A percentile compares a stretch with the other conserved stretches of the same genome.
Evolutionary conservation across 257 asterid species (phyloP).

Genomic region (Lycium barbarum): DNA sequence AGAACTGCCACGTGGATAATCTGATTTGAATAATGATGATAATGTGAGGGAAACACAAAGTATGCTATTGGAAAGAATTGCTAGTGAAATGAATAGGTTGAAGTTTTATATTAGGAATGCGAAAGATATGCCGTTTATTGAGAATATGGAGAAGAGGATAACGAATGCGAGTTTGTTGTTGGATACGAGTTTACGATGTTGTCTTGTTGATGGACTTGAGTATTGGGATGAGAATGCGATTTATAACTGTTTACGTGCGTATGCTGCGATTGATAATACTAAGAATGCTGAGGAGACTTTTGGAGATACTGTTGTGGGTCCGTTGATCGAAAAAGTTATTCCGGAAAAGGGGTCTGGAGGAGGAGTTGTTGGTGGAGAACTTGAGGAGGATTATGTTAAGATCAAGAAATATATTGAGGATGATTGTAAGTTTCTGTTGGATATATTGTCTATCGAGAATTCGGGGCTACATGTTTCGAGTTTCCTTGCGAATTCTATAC

Average conservation of each 20-base stretch:
- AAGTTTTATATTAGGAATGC: slow-evolving; percentile 87
- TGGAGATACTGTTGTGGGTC: slow-evolving; percentile 72
- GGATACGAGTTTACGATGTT: slow-evolving; percentile 85
- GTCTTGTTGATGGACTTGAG: slow-evolving; percentile 90
- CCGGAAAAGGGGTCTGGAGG: slow-evolving; percentile 48
- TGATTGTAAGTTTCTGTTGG: slow-evolving; percentile 87
- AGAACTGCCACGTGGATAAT: slow-evolving; percentile 83
- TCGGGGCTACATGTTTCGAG: slow-evolving; percentile 97
- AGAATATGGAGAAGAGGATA: slow-evolving; percentile 95
- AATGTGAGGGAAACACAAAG: slow-evolving; percentile 87
- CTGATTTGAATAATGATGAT: slow-evolving; percentile 39
- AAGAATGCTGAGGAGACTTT: slow-evolving; percentile 87
- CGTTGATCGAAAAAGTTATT: slow-evolving; percentile 67
- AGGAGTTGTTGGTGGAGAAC: slow-evolving; percentile 56
- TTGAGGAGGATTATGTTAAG: slow-evolving; percentile 75
- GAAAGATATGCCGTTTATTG: slow-evolving; percentile 90
- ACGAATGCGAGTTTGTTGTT: slow-evolving; percentile 77
- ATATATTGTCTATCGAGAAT: slow-evolving; percentile 86
- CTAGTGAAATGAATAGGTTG: slow-evolving; percentile 95
- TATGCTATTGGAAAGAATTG: slow-evolving; percentile 95
- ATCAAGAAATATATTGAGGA: slow-evolving; percentile 69
- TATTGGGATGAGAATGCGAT: slow-evolving; percentile 85
- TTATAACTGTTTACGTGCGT: slow-evolving; percentile 96
- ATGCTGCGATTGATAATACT: slow-evolving; percentile 93
- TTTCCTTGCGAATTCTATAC: slow-evolving; percentile 92